Base-by-base conservation (phyloP, 495 filamentous ascomycete species). In the Apodospora peruviana region DNA sequence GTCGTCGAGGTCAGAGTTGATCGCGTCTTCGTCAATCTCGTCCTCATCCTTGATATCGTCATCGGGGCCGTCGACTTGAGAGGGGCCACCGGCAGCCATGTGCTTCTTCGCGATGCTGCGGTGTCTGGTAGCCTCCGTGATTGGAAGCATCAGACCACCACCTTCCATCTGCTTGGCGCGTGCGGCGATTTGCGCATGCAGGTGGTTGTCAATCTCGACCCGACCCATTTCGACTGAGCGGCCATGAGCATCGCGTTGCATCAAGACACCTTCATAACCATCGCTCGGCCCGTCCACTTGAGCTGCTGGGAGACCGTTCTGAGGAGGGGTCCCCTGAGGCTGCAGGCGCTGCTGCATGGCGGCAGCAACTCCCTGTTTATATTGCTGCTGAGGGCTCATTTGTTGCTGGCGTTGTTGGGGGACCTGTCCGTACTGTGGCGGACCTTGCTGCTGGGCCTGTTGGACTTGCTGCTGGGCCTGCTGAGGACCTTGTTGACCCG, bases 1-100 rank as follows among this genome's bases (percentile, higher is more conserved):
- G 59, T 99, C 93, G 61, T 98, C 93, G 2, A 99, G 82, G 59
- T 97, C 93, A 0, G 94, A 97, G 64, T 99, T 99, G 71, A 99
- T 99, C 0, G 93, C 93, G 67, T 98, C 90, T 55, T 94, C 90
- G 53, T 96, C 91, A 2, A 55, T n/a, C 24, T 76, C 72, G 23
- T 83, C 80, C 22, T 84, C 83, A 23, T 87, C 79, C 48, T 80
- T 81, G 42, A 78, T 55, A 11, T 67, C 67, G 29, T 88, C 84
- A 50, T 85, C 82, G 5, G 71, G 62, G 21, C 87, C 90, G 62
- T 96, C 91, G 43, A 80, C 64, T 55, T 90, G 87, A 18, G 61
- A 56, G 16, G 59, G 46, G 11, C 61, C 58, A 8, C n/a, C 64
- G 14, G 45, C 56, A 16, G 47, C 43, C 4, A 47, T 56, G 38